Evolutionary conservation across 257 asterid genomes (phyloP), one percentile per base, ranked within the genome.

Genomic region (Gentiana straminea): DNA sequence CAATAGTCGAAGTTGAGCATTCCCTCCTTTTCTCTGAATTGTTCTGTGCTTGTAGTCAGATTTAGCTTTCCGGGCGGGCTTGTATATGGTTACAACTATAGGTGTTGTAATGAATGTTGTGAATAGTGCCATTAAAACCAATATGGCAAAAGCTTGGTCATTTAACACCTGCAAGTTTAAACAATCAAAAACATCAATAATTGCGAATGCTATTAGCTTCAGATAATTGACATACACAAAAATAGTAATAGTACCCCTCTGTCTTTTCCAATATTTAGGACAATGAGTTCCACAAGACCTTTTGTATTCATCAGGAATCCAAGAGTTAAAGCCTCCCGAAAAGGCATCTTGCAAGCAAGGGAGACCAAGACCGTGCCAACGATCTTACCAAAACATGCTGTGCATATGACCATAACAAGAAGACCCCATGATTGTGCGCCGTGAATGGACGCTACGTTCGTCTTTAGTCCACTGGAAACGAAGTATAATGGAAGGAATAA

Each of bases 231-330:
- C 2, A 45, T 11, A 15, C 13, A 41, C 38, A 24, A n/a, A 47
- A 45, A 4, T 6, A 35, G 12, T 52, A 15, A 34, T 32, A 47
- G 38, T 63, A 75, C 80, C 77, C 72, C 77, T 41, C 69, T 51
- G 62, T 80, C 86, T 53, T 71, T 76, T 36, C 86, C 86, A 41
- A 75, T 70, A 73, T 72, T 72, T 44, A 78, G 80, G 49, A 74
- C 80, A 66, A 74, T 77, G 39, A 77, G 83, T 64, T 80, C 86
- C 36, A 80, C 66, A 34, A 75, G 59, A 1, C 80, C 80, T 58
- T 75, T 75, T 4, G 86, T 77, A 56, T 80, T 80, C 86, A 80
- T 80, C 7, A 80, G 65, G 61, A 80, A 80, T 34, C 83, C 86
- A 3, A 77, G 74, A 3, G 86, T 66, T 2, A 74, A 0, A 0